Percentiles rank a stretch among this genome's conserved stretches.
Conservation (phyloP, 2,329 filamentous ascomycete species). For the Sporothrix inflata region DNA sequence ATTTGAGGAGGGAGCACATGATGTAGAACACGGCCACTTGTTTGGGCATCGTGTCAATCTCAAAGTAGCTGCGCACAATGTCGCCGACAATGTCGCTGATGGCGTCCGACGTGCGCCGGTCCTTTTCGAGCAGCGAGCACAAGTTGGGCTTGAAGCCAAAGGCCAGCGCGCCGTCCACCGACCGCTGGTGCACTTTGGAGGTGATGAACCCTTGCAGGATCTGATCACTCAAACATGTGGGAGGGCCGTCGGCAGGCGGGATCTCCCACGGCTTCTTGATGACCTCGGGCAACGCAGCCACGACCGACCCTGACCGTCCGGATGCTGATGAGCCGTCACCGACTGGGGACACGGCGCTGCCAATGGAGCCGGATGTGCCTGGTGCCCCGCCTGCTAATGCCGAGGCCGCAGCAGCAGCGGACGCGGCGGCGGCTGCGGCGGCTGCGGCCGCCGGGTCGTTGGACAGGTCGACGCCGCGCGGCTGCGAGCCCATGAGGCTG, state of each 20-base stretch:
- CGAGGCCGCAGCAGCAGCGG: slow-evolving; percentile 4
- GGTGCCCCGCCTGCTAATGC: background rate
- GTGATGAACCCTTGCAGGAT: slow-evolving; percentile 40
- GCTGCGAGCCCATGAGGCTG: slow-evolving; percentile 36
- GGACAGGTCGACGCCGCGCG: slow-evolving; percentile 3
- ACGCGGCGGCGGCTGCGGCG: background rate
- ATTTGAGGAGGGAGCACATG: slow-evolving; percentile 41
- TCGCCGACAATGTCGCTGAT: slow-evolving; percentile 43
- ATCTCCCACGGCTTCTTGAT: slow-evolving; percentile 36
- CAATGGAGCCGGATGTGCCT: background rate
- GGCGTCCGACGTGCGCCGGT: slow-evolving; percentile 37
- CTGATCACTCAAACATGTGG: slow-evolving; percentile 38
- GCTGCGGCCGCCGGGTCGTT: slow-evolving; percentile 3
- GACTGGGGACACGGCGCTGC: background rate
- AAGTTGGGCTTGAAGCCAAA: slow-evolving; percentile 37
- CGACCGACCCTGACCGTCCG: background rate
- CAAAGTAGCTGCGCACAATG: slow-evolving; percentile 39
- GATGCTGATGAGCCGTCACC: background rate
- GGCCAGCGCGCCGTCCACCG: slow-evolving; percentile 27
- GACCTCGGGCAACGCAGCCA: background rate
- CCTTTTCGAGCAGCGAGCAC: slow-evolving; percentile 36
- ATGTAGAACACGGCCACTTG: slow-evolving; percentile 41
- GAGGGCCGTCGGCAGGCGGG: slow-evolving; percentile 36
- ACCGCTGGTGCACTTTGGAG: slow-evolving; percentile 33
- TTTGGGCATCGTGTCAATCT: slow-evolving; percentile 40